Evolutionary conservation across 2,329 filamentous ascomycete genomes (phyloP).

Genomic region (Monosporascus sp.): DNA sequence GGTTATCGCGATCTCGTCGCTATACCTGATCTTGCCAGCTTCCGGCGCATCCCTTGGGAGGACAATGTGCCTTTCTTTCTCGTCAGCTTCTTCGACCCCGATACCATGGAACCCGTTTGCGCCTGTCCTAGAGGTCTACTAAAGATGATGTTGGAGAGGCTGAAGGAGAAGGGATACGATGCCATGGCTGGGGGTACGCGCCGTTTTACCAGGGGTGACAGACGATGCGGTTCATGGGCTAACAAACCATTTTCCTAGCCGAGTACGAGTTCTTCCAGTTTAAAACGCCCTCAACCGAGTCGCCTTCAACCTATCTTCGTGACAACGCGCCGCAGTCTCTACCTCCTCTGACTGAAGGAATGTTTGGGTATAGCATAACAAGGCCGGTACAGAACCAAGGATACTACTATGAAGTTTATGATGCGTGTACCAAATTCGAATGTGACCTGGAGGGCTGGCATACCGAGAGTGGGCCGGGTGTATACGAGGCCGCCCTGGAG

Average conservation of each 20-base stretch:
- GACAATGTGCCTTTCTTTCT: conserved; percentile 71
- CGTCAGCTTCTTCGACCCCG: conserved; percentile 67
- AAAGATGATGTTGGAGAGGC: conserved; percentile 53
- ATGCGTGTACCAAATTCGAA: conserved; percentile 63
- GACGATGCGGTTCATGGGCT: too few relatives aligned
- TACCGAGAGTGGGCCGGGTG: conserved; percentile 76
- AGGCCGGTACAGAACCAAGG: conserved; percentile 72
- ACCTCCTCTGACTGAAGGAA: conserved; percentile 69
- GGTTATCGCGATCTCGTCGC: conserved; percentile 74
- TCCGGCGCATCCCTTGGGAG: conserved; percentile 75
- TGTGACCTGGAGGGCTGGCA: conserved; percentile 79
- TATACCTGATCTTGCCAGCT: conserved; percentile 64
- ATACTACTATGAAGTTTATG: conserved; percentile 76
- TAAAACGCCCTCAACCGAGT: conserved; percentile 34
- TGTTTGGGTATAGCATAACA: conserved; percentile 79
- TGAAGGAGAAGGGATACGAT: conserved; percentile 57
- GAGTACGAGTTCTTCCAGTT: conserved; percentile 67
- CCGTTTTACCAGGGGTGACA: neutral
- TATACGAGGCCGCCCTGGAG: conserved; percentile 91
- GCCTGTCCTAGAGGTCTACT: conserved; percentile 69
- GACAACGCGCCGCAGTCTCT: conserved; percentile 59
- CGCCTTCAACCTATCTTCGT: conserved; percentile 61
- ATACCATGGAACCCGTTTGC: conserved; percentile 56
- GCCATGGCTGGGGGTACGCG: conserved; percentile 71
- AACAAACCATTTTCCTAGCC: conserved; percentile 37